Conservation (phyloP, 768 basidiomycete genomes). For the Melanogaster broomeanus region DNA sequence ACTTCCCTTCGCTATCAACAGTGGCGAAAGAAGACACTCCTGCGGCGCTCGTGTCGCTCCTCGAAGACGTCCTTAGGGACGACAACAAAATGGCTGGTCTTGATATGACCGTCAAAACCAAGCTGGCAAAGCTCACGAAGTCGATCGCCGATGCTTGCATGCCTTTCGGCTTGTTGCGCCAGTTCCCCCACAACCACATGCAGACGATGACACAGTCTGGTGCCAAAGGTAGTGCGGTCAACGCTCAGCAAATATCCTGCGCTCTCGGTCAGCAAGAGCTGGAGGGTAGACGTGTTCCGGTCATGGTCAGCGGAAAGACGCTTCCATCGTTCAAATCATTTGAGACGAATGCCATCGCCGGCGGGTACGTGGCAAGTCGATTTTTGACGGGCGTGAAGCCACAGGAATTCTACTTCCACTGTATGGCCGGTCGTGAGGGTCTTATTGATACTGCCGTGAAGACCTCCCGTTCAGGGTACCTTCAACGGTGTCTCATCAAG, state of each 20-base stretch:
- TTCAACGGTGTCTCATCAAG: slow-evolving; percentile 97
- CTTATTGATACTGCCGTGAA: slow-evolving; percentile 99
- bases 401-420: slow-evolving; percentile 99
- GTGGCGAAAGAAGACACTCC: slow-evolving; percentile 56
- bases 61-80: slow-evolving; percentile 92
- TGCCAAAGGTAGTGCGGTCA: slow-evolving; percentile 97
- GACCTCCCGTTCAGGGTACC: slow-evolving; percentile 96
- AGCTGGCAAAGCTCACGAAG: slow-evolving; percentile 82
- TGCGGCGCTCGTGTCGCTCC: slow-evolving; percentile 58
- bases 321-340: slow-evolving; percentile 95
- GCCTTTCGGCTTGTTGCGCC: slow-evolving; percentile 83
- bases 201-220: slow-evolving; percentile 98
- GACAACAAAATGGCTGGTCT: slow-evolving; percentile 97
- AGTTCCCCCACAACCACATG: slow-evolving; percentile 99
- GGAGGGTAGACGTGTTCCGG: slow-evolving; percentile 97
- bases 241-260: slow-evolving; percentile 98
- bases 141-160: slow-evolving; percentile 88
- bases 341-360: slow-evolving; percentile 97
- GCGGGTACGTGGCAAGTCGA: slow-evolving; percentile 96
- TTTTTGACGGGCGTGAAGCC: slow-evolving; percentile 98
- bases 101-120: slow-evolving; percentile 88
- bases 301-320: slow-evolving; percentile 99
- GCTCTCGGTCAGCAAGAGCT: slow-evolving; percentile 96
- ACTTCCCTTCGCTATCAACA: slow-evolving; percentile 73
- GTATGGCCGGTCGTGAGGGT: slow-evolving; percentile 99